Evolutionary conservation across 441 rosid genomes (phyloP).

Genomic region (Erysimum cheiri): DNA sequence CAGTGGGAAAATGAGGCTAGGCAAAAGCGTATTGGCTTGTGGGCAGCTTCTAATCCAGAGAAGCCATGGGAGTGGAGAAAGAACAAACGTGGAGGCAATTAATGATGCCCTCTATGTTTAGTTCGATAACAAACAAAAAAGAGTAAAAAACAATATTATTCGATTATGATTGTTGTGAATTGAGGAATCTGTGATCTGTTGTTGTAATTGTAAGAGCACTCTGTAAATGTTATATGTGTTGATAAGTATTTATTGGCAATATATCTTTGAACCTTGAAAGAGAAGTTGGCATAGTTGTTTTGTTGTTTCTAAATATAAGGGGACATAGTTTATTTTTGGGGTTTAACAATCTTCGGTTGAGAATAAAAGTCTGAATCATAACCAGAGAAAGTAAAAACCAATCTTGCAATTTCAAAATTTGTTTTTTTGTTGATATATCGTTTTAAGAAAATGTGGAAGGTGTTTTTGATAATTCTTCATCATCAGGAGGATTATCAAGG

Average conservation of each 20-base stretch:
- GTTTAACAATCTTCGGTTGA: constrained; percentile 30
- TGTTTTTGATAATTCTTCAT: constrained; percentile 32
- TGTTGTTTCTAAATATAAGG: constrained; percentile 33
- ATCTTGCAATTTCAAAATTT: constrained; percentile 24
- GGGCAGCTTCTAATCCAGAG: constrained; percentile 75
- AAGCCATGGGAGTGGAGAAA: constrained; percentile 88
- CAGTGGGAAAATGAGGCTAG: constrained; percentile 89
- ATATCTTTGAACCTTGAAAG: constrained; percentile 9
- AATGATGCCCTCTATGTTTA: constrained; percentile 15
- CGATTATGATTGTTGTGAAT: constrained; percentile 14
- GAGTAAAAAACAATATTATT: neutral
- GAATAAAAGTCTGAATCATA: constrained; percentile 23
- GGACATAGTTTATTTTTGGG: constrained; percentile 34
- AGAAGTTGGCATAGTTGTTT: constrained; percentile 22
- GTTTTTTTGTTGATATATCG: constrained; percentile 22
- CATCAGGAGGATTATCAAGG: constrained; percentile 39
- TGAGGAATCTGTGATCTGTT: constrained; percentile 5
- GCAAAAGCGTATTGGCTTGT: constrained; percentile 67
- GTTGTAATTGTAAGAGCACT: constrained; percentile 35
- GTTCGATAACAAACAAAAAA: neutral
- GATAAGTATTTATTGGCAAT: constrained; percentile 2
- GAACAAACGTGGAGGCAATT: constrained; percentile 52
- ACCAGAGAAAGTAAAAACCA: constrained; percentile 26
- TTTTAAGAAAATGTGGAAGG: constrained; percentile 6
- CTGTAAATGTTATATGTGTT: constrained; percentile 23